Evolutionary conservation across 164 flowering plant genomes (phyloP).

Genomic region (Cinnamomum micranthum): DNA sequence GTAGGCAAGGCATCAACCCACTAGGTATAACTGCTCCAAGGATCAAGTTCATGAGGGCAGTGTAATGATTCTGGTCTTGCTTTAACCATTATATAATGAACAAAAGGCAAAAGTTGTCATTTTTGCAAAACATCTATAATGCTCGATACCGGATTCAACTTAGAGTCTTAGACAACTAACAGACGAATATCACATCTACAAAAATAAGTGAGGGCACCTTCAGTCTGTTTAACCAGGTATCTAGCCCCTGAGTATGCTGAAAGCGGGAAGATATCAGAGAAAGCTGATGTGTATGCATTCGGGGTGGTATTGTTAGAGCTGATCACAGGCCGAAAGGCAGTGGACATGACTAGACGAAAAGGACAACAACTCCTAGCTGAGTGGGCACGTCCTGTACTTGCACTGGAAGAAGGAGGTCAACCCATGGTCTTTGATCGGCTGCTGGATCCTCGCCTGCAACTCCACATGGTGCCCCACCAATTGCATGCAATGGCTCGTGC

Average conservation of each 20-base stretch:
- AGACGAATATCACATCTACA: neutral
- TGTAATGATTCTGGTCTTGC: too few relatives aligned
- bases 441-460: slow-evolving; percentile 42
- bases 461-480: slow-evolving; percentile 37
- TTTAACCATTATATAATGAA: too few relatives aligned
- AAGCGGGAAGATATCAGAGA: slow-evolving; percentile 56
- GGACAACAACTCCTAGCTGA: slow-evolving; percentile 37
- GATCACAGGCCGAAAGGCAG: slow-evolving; percentile 54
- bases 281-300: slow-evolving; percentile 82
- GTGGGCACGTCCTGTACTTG: slow-evolving; percentile 38
- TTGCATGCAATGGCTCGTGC: slow-evolving; percentile 58
- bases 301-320: slow-evolving; percentile 76
- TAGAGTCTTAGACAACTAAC: too few relatives aligned
- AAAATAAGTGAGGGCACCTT: neutral
- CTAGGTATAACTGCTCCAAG: too few relatives aligned
- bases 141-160: too few relatives aligned
- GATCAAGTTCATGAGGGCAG: too few relatives aligned
- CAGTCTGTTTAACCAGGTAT: slow-evolving; percentile 41
- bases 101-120: too few relatives aligned
- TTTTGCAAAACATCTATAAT: too few relatives aligned
- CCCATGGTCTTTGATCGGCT: slow-evolving; percentile 23
- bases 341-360: slow-evolving; percentile 31
- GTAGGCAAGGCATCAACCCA: too few relatives aligned
- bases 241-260: slow-evolving; percentile 79
- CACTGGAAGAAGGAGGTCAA: slow-evolving; percentile 23